Conservation (phyloP, 495 filamentous ascomycete genomes). For the Aspergillus bertholletiae region DNA sequence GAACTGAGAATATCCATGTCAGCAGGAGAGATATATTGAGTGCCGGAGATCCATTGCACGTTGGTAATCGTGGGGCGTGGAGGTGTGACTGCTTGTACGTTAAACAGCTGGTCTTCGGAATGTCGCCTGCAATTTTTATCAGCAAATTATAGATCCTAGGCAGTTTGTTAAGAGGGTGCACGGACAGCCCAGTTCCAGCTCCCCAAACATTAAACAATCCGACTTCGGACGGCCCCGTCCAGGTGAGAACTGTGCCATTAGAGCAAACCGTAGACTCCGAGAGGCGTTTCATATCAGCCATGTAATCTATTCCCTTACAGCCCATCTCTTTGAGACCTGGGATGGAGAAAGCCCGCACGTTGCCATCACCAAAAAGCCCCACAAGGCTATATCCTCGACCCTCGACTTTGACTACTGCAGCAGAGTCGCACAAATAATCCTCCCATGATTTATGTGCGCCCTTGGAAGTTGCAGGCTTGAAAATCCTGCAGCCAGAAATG, state of each 20-base stretch:
- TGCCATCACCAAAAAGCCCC: constrained; percentile 77
- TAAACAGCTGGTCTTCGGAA: constrained; percentile 71
- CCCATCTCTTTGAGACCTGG: constrained; percentile 84
- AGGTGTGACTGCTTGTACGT: constrained; percentile 66
- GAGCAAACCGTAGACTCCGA: constrained; percentile 63
- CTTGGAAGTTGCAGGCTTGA: constrained; percentile 78
- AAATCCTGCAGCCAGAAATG: constrained; percentile 71
- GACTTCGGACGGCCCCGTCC: constrained; percentile 86
- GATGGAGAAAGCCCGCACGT: constrained; percentile 74
- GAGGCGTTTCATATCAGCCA: constrained; percentile 70
- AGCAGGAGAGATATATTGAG: constrained; percentile 82
- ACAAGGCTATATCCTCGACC: constrained; percentile 74
- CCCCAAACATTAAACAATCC: constrained; percentile 80
- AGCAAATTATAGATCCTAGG: constrained; percentile 22
- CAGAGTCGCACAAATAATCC: constrained; percentile 72
- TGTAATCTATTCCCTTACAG: constrained; percentile 53
- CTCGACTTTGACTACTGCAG: constrained; percentile 67
- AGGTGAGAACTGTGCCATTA: constrained; percentile 78
- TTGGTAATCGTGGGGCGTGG: constrained; percentile 93
- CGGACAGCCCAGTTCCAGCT: constrained; percentile 55
- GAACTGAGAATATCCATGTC: constrained; percentile 82
- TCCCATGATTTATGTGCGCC: constrained; percentile 89
- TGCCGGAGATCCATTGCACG: constrained; percentile 93
- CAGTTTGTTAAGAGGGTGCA: not conserved
- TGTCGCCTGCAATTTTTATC: constrained; percentile 31